phyloP scores from a whole-genome alignment of 2,329 filamentous ascomycete genomes.

The Claviceps maximensis region DNA sequence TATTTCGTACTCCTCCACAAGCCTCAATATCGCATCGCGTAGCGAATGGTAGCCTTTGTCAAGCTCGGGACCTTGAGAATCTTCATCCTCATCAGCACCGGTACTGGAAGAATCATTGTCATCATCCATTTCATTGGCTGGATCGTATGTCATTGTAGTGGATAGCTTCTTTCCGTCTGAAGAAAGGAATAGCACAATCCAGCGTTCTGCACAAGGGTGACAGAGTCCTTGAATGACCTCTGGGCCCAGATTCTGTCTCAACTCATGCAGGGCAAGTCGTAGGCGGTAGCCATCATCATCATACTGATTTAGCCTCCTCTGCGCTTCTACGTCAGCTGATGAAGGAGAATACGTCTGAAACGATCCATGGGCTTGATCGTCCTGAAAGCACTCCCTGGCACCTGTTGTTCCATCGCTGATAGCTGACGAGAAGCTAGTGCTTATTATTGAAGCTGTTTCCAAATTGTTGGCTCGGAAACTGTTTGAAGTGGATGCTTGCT shows the following conservation, averaged over 20 bases:
- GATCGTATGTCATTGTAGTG: constrained; percentile 59
- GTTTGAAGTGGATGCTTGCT: constrained; percentile 48
- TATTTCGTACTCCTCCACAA: constrained; percentile 74
- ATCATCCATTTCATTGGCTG: constrained; percentile 52
- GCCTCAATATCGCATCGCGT: constrained; percentile 64
- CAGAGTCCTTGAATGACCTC: constrained; percentile 54
- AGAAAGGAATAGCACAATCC: constrained; percentile 71
- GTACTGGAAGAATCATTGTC: constrained; percentile 49
- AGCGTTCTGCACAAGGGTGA: constrained; percentile 71
- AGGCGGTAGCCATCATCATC: constrained; percentile 54
- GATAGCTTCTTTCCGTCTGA: constrained; percentile 57
- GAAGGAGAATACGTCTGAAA: constrained; percentile 43
- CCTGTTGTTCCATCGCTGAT: constrained; percentile 53
- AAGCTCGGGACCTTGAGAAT: constrained; percentile 46
- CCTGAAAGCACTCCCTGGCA: constrained; percentile 49
- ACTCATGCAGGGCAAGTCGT: constrained; percentile 55
- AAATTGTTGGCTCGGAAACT: constrained; percentile 27
- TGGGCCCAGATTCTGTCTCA: constrained; percentile 50
- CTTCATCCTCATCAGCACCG: constrained; percentile 49
- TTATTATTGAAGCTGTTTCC: constrained; percentile 58
- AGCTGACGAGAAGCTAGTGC: constrained; percentile 59
- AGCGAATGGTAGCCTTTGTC: constrained; percentile 72
- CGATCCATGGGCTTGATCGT: constrained; percentile 36
- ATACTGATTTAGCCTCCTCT: constrained; percentile 35
- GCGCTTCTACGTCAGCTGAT: constrained; percentile 29